Base-by-base conservation (phyloP, 306 rosid species). In the Chamaecrista fasciculata region DNA sequence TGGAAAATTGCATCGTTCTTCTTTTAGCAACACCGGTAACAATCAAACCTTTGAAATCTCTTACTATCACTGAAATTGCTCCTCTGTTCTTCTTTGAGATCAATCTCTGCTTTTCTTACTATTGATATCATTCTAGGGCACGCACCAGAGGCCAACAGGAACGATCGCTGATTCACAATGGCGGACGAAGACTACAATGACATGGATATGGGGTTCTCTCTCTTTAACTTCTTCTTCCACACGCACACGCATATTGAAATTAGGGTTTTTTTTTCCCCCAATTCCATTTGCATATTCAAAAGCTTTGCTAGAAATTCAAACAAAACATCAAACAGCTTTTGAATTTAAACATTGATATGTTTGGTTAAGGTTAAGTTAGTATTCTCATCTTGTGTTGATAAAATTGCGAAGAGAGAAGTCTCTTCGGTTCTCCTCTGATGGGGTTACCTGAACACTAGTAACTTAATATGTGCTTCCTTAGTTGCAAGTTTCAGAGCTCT, bases 101-200 rank as follows among this genome's bases (percentile, higher is more conserved):
- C n/a, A n/a, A n/a, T n/a, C n/a, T n/a, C n/a, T n/a, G n/a, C n/a
- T n/a, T n/a, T n/a, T n/a, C n/a, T n/a, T n/a, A n/a, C n/a, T n/a
- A n/a, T n/a, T n/a, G n/a, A n/a, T n/a, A n/a, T n/a, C n/a, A n/a
- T n/a, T n/a, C n/a, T 46, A 65, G 57, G 57, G 57, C 19, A 28
- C 58, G 11, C 29, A 19, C 2, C 0, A 5, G 25, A 46, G 42
- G 43, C 6, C n/a, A 29, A 29, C 11, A 18, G 2, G 42, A 26
- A 1, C 4, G 5, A n/a, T 26, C 34, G 46, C 36, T 7, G 15
- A 57, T 6, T 24, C 20, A 56, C 16, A n/a, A 70, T 70, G 75
- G 75, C 67, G 11, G 75, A 70, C 36, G 75, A 70, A 1, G 67
- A 70, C 48, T 58, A 58, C 25, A 62, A 70, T 31, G 75, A 70